These are phyloP conservation scores for Reticulascus tulasneorum DNA, from an alignment of 2,329 filamentous ascomycete genomes.

Conservation along the genomic window DNA sequence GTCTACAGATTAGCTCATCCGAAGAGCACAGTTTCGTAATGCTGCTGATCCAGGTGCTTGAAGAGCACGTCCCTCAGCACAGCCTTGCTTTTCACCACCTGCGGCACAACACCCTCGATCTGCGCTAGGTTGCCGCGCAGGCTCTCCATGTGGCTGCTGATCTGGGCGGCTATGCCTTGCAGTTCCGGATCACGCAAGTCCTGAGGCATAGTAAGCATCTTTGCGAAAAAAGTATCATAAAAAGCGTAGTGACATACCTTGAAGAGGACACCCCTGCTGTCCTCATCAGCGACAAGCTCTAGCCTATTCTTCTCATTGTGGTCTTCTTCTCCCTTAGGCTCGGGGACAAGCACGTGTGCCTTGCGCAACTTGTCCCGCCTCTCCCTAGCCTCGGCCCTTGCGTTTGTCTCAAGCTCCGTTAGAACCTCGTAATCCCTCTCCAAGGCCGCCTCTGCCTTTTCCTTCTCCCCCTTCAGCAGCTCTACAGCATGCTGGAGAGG, in stretches of 20 bases:
- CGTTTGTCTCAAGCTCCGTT: conserved; percentile 50
- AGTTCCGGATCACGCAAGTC: conserved; percentile 39
- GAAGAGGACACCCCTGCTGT: conserved; percentile 20
- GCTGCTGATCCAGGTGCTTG: conserved; percentile 37
- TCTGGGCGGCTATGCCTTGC: conserved; percentile 40
- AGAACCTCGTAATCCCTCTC: conserved; percentile 52
- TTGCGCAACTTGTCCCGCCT: conserved; percentile 47
- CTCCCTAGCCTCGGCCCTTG: conserved; percentile 47
- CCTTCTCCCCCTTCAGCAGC: conserved; percentile 55
- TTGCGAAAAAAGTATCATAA: not conserved
- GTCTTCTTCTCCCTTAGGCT: conserved; percentile 14
- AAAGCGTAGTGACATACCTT: conserved; percentile 18
- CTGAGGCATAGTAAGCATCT: conserved; percentile 18
- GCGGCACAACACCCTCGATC: conserved; percentile 47
- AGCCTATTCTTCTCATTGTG: conserved; percentile 7
- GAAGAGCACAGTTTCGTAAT: conserved; percentile 46
- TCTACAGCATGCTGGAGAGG: conserved; percentile 60
- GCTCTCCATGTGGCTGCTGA: conserved; percentile 53
- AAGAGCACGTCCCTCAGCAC: conserved; percentile 46
- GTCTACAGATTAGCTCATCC: conserved; percentile 21
- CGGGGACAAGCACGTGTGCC: conserved; percentile 47
- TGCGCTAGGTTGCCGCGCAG: conserved; percentile 51
- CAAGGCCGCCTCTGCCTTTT: conserved; percentile 51
- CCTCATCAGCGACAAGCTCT: conserved; percentile 14
- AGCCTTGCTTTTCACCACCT: conserved; percentile 43